Conservation (phyloP, 2,329 filamentous ascomycete species). For the Sporothrix brunneoviolacea region DNA sequence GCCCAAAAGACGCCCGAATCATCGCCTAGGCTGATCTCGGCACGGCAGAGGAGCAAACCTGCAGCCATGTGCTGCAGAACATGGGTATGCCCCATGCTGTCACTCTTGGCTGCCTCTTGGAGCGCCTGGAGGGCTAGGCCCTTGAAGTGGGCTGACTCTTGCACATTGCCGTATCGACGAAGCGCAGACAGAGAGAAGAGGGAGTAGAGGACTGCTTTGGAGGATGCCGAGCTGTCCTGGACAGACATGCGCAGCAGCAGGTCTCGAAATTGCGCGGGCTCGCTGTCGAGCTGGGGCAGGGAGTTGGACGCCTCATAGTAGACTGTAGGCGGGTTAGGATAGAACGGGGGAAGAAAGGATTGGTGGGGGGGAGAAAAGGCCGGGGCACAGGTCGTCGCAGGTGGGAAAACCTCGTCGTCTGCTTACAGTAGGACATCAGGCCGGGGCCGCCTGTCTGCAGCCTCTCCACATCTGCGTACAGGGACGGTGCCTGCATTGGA, state of each 20-base stretch:
- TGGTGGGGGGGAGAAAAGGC: no score
- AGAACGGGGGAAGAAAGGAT: no score
- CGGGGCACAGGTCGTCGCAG: no score
- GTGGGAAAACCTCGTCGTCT: not conserved
- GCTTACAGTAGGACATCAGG: conserved; percentile 14
- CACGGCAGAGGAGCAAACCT: conserved; percentile 10
- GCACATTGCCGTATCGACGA: conserved; percentile 7
- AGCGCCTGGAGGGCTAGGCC: conserved; percentile 10
- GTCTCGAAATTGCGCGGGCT: conserved; percentile 10
- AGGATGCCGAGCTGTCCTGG: conserved; percentile 8
- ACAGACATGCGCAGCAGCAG: conserved; percentile 16
- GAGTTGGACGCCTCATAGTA: conserved; percentile 14
- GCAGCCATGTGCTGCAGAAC: conserved; percentile 14
- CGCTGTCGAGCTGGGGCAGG: conserved; percentile 12
- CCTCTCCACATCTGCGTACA: conserved; percentile 6
- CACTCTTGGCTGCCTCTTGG: not conserved
- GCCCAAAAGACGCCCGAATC: conserved; percentile 13
- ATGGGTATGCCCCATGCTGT: not conserved
- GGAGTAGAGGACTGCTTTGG: conserved; percentile 9
- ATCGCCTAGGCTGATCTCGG: conserved; percentile 10
- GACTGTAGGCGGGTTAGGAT: no score
- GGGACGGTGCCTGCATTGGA: not conserved
- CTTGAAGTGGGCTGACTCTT: conserved; percentile 12
- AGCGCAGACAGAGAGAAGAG: conserved; percentile 11
- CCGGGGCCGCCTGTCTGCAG: not conserved